Base-by-base conservation (phyloP, 2,329 filamentous ascomycete species). In the Arthroderma sp. region DNA sequence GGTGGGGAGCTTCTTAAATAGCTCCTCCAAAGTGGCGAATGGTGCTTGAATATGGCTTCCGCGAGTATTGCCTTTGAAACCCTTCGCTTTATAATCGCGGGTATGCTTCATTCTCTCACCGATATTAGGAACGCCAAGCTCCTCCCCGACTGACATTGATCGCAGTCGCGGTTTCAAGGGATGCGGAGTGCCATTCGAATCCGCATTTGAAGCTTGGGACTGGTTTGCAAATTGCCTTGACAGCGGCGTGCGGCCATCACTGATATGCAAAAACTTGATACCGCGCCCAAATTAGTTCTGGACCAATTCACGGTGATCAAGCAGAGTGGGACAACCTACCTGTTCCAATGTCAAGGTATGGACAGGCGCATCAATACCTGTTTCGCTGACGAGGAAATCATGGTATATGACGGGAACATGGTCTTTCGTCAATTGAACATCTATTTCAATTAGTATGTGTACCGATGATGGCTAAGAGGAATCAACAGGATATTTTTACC, bases 351-450 rank as follows among this genome's bases (percentile, higher is more conserved):
- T 98, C 51, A 98, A 70, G 0, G 86, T 94, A 60, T 98, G 91
- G 1, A 98, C 89, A 0, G 91, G 91, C 0, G 91, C 91, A 58
- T 98, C 91, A 44, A 95, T 91, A 6, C 93, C 91, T 0, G 91
- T 96, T 66, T 98, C 91, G 59, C 87, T 94, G 61, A 98, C 91
- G 9, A 96, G 72, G 58, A 98, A 98, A 63, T 98, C 91, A 60
- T 98, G 91, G 60, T 98, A 98, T 56, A 98, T 94, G 52, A 98
- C 89, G 0, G 91, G 91, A 1, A 98, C 87, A 56, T 93, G 87
- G 59, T 98, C 91, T 59, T 98, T 98, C n/a, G 91, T 98, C 34
- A 98, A 71, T 61, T 98, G 91, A 0, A 98, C 91, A 60, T 98
- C 91, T 57, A 83, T 81, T 54, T 82, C 78, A 39, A 54, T 54